Evolutionary conservation across 768 basidiomycete genomes (phyloP).

Genomic region (Podaxis rugospora): DNA sequence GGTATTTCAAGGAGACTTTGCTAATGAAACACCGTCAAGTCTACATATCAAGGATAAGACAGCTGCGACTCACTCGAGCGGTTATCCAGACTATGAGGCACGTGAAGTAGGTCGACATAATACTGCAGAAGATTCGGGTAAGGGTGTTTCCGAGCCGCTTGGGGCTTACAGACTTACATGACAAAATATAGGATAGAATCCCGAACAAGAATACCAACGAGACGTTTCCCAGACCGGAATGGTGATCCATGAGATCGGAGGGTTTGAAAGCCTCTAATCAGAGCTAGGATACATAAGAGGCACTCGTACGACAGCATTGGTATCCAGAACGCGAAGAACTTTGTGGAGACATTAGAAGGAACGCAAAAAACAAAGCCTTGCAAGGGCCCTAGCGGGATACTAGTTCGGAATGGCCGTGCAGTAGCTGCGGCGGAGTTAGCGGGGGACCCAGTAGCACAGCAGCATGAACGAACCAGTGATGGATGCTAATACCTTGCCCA

Average conservation of each 20-base stretch:
- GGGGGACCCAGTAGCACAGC: neutral
- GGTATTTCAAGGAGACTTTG: constrained; percentile 43
- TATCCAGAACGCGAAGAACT: constrained; percentile 58
- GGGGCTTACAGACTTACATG: constrained; percentile 33
- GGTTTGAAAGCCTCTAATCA: constrained; percentile 45
- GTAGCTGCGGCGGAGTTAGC: constrained; percentile 12
- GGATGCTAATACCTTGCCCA: constrained; percentile 37
- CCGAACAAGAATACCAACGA: constrained; percentile 47
- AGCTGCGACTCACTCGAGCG: constrained; percentile 26
- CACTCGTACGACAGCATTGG: constrained; percentile 53
- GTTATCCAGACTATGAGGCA: constrained; percentile 40
- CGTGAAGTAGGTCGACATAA: constrained; percentile 51
- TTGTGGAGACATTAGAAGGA: constrained; percentile 30
- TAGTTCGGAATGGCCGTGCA: constrained; percentile 13
- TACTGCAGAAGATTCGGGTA: constrained; percentile 27
- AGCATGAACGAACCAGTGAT: constrained; percentile 31
- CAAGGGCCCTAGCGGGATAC: constrained; percentile 10
- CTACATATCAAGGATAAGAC: neutral
- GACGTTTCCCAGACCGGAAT: constrained; percentile 36
- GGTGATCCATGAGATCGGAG: constrained; percentile 30
- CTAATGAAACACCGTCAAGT: constrained; percentile 18
- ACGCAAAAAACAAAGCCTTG: constrained; percentile 36
- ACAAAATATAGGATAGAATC: constrained; percentile 57
- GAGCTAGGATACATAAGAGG: constrained; percentile 45
- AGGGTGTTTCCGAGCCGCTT: neutral